A percentile compares a stretch with the other conserved stretches of the same genome.
Conservation (phyloP, 805 yeast species). For the Clavispora santaluciae region DNA sequence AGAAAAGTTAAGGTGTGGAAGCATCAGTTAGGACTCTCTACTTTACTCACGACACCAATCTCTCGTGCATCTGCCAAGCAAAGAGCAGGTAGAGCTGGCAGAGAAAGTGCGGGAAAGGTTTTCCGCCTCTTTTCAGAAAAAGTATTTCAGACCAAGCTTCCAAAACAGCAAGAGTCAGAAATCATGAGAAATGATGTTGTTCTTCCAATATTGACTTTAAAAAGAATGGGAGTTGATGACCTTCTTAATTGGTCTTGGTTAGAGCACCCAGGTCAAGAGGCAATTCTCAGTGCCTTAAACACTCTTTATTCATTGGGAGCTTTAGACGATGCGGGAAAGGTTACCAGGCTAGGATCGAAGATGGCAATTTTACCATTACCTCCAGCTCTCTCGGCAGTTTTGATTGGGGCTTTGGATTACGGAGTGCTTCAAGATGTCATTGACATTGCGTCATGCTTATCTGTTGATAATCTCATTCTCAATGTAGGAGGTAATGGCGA, state of each 20-base stretch:
- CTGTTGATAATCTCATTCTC: conserved; percentile 82
- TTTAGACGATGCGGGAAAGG: conserved; percentile 65
- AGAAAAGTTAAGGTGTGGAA: conserved; percentile 94
- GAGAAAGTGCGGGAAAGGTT: conserved; percentile 88
- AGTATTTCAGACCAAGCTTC: conserved; percentile 53
- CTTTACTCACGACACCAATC: conserved; percentile 85
- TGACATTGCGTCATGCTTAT: conserved; percentile 87
- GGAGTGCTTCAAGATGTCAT: conserved; percentile 62
- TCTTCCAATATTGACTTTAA: conserved; percentile 77
- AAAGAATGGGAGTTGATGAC: conserved; percentile 78
- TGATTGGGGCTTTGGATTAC: conserved; percentile 61
- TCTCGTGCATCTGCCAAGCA: conserved; percentile 94
- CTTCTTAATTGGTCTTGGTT: conserved; percentile 88
- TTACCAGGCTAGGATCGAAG: conserved; percentile 74
- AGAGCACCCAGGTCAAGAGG: conserved; percentile 79
- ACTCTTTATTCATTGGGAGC: conserved; percentile 79
- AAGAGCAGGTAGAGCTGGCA: conserved; percentile 98
- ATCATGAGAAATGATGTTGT: conserved; percentile 82
- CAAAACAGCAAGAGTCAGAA: conserved; percentile 87
- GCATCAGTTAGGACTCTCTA: conserved; percentile 87
- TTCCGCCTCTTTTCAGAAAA: conserved; percentile 76
- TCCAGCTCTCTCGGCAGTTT: conserved; percentile 87
- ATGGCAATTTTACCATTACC: conserved; percentile 88
- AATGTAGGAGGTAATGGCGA: conserved; percentile 69
- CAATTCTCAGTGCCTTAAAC: conserved; percentile 70